Evolutionary conservation across 2,329 filamentous ascomycete genomes (phyloP).

Genomic region (Stromatinia cepivora): DNA sequence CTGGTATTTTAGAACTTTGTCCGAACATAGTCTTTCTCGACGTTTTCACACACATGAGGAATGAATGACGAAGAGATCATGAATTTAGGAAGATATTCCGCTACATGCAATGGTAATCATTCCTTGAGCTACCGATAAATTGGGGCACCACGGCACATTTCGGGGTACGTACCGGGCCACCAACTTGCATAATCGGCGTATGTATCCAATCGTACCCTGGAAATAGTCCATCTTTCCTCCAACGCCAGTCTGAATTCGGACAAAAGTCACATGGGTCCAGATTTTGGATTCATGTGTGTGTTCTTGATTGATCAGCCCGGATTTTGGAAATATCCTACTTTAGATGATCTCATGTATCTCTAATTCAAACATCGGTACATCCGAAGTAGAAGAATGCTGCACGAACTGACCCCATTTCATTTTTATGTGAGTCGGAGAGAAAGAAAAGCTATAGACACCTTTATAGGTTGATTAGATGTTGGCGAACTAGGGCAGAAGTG

Average conservation of each 20-base stretch:
- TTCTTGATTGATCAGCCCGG: neutral
- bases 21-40: too few relatives aligned
- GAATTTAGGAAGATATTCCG: too few relatives aligned
- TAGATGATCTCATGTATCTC: neutral
- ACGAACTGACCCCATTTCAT: constrained; percentile 8
- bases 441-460: neutral
- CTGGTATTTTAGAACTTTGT: too few relatives aligned
- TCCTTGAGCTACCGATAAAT: neutral
- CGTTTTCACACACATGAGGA: too few relatives aligned
- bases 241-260: neutral
- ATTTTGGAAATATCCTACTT: neutral
- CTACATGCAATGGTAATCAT: neutral
- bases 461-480: constrained; percentile 11
- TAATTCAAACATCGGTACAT: constrained; percentile 20
- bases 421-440: neutral
- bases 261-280: neutral
- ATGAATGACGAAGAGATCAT: too few relatives aligned
- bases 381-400: constrained; percentile 9
- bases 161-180: neutral
- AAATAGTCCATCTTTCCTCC: neutral
- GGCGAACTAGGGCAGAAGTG: neutral
- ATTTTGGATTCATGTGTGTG: neutral
- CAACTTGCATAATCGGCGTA: neutral
- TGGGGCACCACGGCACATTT: too few relatives aligned
- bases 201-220: neutral